Base-by-base conservation (phyloP, 2,329 filamentous ascomycete genomes). In the Chaetothyriales sp. region DNA sequence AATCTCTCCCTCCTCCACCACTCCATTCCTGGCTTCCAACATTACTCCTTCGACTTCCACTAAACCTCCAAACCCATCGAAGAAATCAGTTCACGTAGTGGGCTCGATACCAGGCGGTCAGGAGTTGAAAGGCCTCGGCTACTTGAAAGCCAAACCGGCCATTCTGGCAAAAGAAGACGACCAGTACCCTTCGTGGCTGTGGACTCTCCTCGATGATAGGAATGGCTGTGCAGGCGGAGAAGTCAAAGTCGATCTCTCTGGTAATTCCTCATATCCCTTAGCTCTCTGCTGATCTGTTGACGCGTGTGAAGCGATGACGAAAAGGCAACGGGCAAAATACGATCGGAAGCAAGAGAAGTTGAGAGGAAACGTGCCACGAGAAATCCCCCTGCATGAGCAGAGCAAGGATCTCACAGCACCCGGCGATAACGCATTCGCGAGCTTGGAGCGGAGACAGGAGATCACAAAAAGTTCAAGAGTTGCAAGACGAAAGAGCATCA, bases 101-200 rank as follows among this genome's bases (percentile, higher is more conserved):
- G 71, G 69, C 60, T 70, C 64, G 50, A 67, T 69, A 25, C 54
- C 62, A 0, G 66, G 67, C 5, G 71, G 71, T 9, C 67, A 66
- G 4, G 65, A 63, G 52, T 49, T 74, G 54, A 62, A 63, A 20
- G 69, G 70, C 10, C 62, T 74, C 45, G 71, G 70, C 53, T 73
- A 73, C 59, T 66, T 69, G 51, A 73, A 73, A 60, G 71, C 71
- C 58, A 70, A 72, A 54, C 66, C 69, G 5, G 67, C 70, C 40
- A 55, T 72, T 20, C 50, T 71, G 48, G 71, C 71, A 10, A 55
- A 67, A 60, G 70, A 73, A 51, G 71, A 74, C 56, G 63, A 65
- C 44, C 71, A 73, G 56, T 74, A 74, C 56, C 71, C 71, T 13
- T 67, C 71, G 13, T 74, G 71, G 71, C 55, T 74, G 50, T 74